These are phyloP conservation scores for Fusarium sarcochroum DNA, from an alignment of 2,329 filamentous ascomycete genomes.

Conservation along the genomic window DNA sequence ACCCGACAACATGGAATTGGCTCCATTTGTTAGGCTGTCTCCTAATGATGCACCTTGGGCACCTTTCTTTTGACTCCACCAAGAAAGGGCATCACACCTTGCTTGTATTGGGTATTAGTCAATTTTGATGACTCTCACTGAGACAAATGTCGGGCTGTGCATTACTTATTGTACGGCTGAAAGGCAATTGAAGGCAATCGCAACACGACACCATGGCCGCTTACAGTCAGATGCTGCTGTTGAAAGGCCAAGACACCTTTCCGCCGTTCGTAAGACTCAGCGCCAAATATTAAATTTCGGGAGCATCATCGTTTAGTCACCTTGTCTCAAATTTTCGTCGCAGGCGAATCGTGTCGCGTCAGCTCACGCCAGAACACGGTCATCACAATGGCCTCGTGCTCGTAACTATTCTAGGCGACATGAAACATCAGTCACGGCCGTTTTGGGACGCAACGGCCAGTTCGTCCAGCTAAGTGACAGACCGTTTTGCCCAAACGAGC, in stretches of 20 bases:
- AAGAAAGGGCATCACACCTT: conserved; percentile 35
- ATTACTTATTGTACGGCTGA: conserved; percentile 14
- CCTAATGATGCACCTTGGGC: conserved; percentile 19
- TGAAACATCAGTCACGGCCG: conserved; percentile 31
- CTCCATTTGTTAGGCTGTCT: not conserved
- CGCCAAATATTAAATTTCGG: conserved; percentile 27
- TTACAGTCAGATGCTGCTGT: conserved; percentile 34
- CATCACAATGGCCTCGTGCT: conserved; percentile 30
- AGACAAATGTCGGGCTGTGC: conserved; percentile 36
- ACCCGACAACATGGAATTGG: conserved; percentile 28
- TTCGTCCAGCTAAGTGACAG: conserved; percentile 18
- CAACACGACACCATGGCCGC: conserved; percentile 33
- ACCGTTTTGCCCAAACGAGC: conserved; percentile 31
- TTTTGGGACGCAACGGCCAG: conserved; percentile 33
- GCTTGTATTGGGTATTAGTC: conserved; percentile 8
- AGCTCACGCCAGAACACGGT: conserved; percentile 25
- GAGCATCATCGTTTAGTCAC: conserved; percentile 26
- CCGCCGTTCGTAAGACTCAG: conserved; percentile 23
- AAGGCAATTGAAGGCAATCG: conserved; percentile 7
- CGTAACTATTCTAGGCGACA: conserved; percentile 32
- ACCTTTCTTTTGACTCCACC: conserved; percentile 25
- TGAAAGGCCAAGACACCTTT: conserved; percentile 19
- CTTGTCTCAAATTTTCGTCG: conserved; percentile 33
- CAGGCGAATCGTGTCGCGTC: conserved; percentile 37
- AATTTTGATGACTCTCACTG: conserved; percentile 22